phyloP scores from a whole-genome alignment of 176 grass and related monocot genomes.

The Musa itinerans region DNA sequence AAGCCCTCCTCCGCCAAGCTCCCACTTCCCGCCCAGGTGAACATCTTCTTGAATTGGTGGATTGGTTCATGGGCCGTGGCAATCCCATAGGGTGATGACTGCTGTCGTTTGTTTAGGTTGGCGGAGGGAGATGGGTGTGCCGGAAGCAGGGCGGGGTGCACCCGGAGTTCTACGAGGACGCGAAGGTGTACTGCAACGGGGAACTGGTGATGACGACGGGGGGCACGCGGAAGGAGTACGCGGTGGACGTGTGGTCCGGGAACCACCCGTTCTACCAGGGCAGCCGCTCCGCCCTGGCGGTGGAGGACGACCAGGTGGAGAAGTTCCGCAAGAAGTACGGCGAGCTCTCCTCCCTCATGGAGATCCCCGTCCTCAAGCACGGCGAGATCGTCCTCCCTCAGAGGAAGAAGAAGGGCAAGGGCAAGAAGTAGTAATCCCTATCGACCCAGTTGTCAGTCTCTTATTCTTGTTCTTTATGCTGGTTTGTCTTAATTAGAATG shows the following conservation, averaged over 20 bases:
- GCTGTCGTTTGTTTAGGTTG: background rate
- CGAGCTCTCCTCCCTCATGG: conserved; percentile 28
- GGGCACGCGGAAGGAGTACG: conserved; percentile 71
- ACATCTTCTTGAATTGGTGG: conserved; percentile 6
- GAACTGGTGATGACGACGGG: conserved; percentile 86
- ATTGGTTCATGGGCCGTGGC: too few species aligned
- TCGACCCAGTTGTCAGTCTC: background rate
- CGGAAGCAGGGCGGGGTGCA: conserved; percentile 82
- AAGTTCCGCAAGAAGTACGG: conserved; percentile 85
- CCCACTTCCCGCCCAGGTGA: conserved; percentile 40
- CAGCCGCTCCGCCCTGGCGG: conserved; percentile 55
- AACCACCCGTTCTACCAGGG: conserved; percentile 96
- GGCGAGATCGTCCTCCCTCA: conserved; percentile 25
- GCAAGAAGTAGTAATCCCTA: conserved; percentile 10
- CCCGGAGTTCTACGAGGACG: conserved; percentile 78
- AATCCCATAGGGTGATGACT: too few species aligned
- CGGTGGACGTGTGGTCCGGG: conserved; percentile 93
- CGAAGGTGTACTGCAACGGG: conserved; percentile 95
- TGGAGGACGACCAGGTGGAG: conserved; percentile 81
- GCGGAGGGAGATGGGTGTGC: conserved; percentile 46
- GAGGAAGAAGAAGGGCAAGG: conserved; percentile 22
- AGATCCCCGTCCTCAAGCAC: conserved; percentile 26
- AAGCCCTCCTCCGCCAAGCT: conserved; percentile 11
- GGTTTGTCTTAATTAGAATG: background rate
- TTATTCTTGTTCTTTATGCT: background rate